Conservation (phyloP, 257 asterid genomes). For the Nicotiana paniculata region DNA sequence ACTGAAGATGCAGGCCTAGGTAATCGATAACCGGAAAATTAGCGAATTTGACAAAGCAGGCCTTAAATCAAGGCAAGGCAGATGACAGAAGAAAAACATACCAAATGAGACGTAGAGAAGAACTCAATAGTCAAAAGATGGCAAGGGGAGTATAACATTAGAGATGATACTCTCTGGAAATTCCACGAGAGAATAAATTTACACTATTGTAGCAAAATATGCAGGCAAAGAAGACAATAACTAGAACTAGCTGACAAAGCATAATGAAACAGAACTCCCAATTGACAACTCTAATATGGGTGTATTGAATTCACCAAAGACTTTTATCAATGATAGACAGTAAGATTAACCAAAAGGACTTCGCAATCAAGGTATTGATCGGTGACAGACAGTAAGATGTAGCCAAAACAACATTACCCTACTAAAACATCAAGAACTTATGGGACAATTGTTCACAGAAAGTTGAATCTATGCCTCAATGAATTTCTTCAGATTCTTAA, state of each 20-base stretch:
- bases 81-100: no score
- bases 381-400: neutral
- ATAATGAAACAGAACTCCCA: neutral
- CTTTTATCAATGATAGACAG: neutral
- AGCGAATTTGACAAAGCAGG: no score
- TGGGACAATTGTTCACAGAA: neutral
- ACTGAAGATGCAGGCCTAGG: neutral
- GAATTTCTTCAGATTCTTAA: constrained; percentile 62
- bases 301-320: neutral
- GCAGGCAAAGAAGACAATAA: neutral
- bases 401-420: neutral
- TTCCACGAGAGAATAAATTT: no score
- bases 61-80: no score
- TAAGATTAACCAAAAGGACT: neutral
- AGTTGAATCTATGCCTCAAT: constrained; percentile 29
- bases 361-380: neutral
- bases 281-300: neutral
- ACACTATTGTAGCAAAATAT: neutral
- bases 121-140: no score
- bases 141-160: no score
- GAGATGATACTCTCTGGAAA: no score
- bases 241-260: neutral
- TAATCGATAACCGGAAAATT: no score
- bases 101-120: no score
- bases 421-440: neutral